Base-by-base conservation (phyloP, 176 grass and related monocot species). In the Lolium perenne region DNA sequence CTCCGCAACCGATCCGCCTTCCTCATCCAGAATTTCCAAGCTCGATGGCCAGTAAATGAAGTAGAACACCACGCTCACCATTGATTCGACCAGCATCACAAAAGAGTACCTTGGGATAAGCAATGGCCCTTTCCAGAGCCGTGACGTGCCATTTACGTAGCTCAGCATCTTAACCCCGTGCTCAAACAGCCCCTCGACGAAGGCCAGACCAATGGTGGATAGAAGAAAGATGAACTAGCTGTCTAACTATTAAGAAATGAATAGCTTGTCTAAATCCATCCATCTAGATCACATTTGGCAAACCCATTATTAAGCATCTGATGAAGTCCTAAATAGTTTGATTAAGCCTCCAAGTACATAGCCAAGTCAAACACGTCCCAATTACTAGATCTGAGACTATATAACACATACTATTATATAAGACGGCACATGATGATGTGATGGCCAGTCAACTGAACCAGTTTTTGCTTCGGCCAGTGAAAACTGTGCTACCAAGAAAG, bases 141-240 rank as follows among this genome's bases (percentile, higher is more conserved):
- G 78, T 7, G 94, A 95, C 0, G 90, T 94, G 4, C 97, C 97
- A 57, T 98, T 90, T 5, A 94, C 97, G 48, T 95, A 95, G 82
- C 97, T 95, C 79, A 98, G 47, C 45, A 94, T 98, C 83, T 98
- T 98, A 83, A 98, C 97, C 71, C 97, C 89, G 78, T 98, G 97
- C 88, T 98, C 97, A 55, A 98, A 98, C 38, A 98, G 83, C 16
- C 94, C 97, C 69, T 95, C 91, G 11, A 95, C 94, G 18, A 98
- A 95, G 18, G 92, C 82, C 50, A 98, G 76, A 5, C 94, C 96
- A 32, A 98, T 92, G 14, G 90, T 89, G 29, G 96, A 94, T 3
- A 86, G 89, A 23, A 98, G 93, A 81, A 98, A 98, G 69, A 98
- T 94, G 74, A 95, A 75, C 86, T 43, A 43, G 41, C 41, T 43